Percentiles rank a stretch among this genome's conserved stretches.
phyloP scores from a whole-genome alignment of 306 rosid species.

The Gastrolobium bilobum region DNA sequence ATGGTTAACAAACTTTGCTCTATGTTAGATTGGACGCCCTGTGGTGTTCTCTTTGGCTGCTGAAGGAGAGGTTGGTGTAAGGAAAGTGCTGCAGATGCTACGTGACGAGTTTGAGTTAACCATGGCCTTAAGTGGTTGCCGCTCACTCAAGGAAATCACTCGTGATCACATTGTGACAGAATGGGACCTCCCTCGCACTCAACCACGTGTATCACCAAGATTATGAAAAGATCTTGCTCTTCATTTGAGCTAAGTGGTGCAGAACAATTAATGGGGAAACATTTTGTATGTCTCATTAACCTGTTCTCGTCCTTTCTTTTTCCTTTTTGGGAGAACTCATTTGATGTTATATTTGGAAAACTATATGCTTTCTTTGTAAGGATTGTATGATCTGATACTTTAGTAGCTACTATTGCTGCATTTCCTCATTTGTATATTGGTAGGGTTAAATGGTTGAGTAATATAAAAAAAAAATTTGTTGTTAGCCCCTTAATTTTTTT shows the following conservation, averaged over 20 bases:
- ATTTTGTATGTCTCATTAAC: slow-evolving; percentile 34
- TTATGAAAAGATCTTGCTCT: slow-evolving; percentile 52
- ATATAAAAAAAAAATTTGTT: no score
- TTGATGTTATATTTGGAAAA: slow-evolving; percentile 33
- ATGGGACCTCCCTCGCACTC: slow-evolving; percentile 76
- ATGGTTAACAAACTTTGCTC: background rate
- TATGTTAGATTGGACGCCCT: slow-evolving; percentile 86
- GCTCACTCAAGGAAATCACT: slow-evolving; percentile 85
- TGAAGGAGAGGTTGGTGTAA: slow-evolving; percentile 90
- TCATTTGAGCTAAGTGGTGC: no score
- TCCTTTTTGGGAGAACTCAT: slow-evolving; percentile 7
- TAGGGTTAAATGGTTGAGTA: no score
- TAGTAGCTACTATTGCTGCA: slow-evolving; percentile 42
- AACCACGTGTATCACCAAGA: slow-evolving; percentile 58
- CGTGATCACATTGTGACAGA: slow-evolving; percentile 80
- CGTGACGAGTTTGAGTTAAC: slow-evolving; percentile 91
- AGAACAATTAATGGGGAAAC: background rate
- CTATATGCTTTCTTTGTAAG: slow-evolving; percentile 35
- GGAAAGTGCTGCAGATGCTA: slow-evolving; percentile 85
- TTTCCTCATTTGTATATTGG: slow-evolving; percentile 41
- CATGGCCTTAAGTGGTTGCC: slow-evolving; percentile 93
- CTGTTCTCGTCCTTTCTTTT: background rate
- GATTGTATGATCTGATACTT: slow-evolving; percentile 29
- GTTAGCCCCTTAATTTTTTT: no score
- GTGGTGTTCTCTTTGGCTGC: slow-evolving; percentile 88